Percentiles rank a stretch among this genome's conserved stretches.
phyloP scores from a whole-genome alignment of 805 yeast genomes.

The Candida easanensis region DNA sequence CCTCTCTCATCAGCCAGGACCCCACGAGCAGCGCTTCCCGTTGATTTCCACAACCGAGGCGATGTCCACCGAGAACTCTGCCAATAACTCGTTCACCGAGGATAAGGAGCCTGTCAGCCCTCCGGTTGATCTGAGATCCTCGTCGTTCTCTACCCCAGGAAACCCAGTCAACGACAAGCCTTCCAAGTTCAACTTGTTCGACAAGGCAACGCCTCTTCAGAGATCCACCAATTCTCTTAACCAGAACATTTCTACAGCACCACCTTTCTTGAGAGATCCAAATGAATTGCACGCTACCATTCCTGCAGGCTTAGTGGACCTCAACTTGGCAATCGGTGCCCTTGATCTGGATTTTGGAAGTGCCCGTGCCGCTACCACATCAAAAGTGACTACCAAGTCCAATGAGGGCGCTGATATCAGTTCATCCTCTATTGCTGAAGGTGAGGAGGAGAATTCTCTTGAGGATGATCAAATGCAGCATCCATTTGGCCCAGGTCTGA shows the following conservation, averaged over 20 bases:
- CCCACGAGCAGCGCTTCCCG: no score
- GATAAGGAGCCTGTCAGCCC: slow-evolving; percentile 20
- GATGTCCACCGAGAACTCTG: slow-evolving; percentile 22
- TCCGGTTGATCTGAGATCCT: slow-evolving; percentile 8
- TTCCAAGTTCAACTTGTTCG: slow-evolving; percentile 23
- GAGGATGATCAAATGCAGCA: slow-evolving; percentile 7
- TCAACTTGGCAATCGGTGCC: slow-evolving; percentile 28
- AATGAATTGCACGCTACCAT: slow-evolving; percentile 12
- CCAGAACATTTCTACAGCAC: slow-evolving; percentile 23
- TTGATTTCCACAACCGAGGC: no score
- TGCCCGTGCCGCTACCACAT: slow-evolving; percentile 1
- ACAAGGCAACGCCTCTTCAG: slow-evolving; percentile 23
- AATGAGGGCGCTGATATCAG: slow-evolving; percentile 7
- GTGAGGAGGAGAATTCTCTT: slow-evolving; percentile 5
- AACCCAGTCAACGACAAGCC: slow-evolving; percentile 5
- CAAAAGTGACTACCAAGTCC: no score
- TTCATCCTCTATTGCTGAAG: slow-evolving; percentile 8
- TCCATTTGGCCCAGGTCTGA: slow-evolving; percentile 16
- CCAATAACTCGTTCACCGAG: slow-evolving; percentile 17
- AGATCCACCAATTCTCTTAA: slow-evolving; percentile 21
- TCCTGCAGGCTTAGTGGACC: slow-evolving; percentile 22
- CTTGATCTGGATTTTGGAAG: slow-evolving; percentile 25
- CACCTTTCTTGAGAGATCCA: slow-evolving; percentile 24
- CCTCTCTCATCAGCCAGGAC: neutral
- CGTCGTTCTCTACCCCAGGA: slow-evolving; percentile 20